A percentile compares a stretch with the other conserved stretches of the same genome.
These are phyloP conservation scores for Chlorella vulgaris DNA, from an alignment of 139 green algal genomes.

Conservation along the genomic window DNA sequence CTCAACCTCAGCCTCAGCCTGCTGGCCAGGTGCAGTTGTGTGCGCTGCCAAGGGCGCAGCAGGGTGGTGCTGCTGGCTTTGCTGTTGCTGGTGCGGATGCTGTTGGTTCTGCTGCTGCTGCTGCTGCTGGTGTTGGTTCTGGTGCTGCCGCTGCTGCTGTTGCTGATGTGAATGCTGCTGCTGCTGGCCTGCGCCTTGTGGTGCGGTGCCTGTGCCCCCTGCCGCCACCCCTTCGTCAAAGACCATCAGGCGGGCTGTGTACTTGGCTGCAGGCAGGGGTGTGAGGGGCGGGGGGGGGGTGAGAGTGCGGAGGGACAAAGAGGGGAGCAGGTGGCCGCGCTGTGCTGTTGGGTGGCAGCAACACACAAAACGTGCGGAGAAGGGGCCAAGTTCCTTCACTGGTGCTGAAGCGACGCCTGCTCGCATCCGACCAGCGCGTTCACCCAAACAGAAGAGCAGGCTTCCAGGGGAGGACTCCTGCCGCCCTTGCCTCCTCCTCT, in stretches of 20 bases:
- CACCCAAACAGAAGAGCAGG: no score
- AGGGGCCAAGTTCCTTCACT: no score
- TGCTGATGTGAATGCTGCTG: not conserved
- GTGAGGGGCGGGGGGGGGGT: not conserved
- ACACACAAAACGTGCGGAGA: not conserved
- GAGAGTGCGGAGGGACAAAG: not conserved
- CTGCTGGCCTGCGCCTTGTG: not conserved
- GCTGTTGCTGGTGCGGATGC: not conserved
- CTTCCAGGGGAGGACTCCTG: not conserved
- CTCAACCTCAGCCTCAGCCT: no score
- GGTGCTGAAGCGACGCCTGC: no score
- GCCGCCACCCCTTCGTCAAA: not conserved
- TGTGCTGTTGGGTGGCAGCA: not conserved
- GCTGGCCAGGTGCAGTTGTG: no score
- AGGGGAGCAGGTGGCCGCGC: not conserved
- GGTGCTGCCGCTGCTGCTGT: not conserved
- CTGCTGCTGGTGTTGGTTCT: not conserved
- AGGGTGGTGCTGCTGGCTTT: not conserved
- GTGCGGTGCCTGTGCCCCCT: no score
- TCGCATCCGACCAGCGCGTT: no score
- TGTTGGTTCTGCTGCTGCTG: not conserved
- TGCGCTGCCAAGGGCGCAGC: not conserved
- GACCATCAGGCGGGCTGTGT: conserved; percentile 28
- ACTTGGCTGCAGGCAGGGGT: conserved; percentile 22
- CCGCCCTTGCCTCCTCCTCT: not conserved